Conservation (phyloP, 192 early-diverging fungal genomes). For the Coemansia sp. region DNA sequence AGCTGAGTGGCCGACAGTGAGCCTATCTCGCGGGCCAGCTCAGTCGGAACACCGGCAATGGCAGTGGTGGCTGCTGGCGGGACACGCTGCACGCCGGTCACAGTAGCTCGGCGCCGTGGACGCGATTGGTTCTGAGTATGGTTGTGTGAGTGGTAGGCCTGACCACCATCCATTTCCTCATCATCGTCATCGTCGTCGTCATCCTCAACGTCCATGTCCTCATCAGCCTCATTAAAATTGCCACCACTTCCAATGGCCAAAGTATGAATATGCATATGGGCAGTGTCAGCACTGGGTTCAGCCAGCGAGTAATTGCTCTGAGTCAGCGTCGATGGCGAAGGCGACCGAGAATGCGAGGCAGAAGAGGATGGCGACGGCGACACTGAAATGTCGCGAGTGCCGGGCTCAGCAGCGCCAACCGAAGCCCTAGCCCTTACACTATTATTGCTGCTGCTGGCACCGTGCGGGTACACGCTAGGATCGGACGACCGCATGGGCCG, state of each 20-base stretch:
- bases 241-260: background rate
- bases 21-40: conserved; percentile 26
- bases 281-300: background rate
- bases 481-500: conserved; percentile 44
- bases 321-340: background rate
- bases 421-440: background rate
- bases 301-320: background rate
- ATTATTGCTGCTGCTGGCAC: background rate
- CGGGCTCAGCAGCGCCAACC: conserved; percentile 27
- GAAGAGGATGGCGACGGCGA: conserved; percentile 43
- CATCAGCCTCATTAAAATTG: conserved; percentile 16
- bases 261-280: background rate
- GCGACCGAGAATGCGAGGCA: conserved; percentile 3
- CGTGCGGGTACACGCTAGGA: conserved; percentile 42
- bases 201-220: conserved; percentile 20
- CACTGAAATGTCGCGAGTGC: conserved; percentile 51
- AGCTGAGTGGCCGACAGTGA: conserved; percentile 45
- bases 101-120: conserved; percentile 46
- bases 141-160: background rate
- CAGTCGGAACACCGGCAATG: conserved; percentile 2
- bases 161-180: background rate
- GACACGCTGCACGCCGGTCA: conserved; percentile 28
- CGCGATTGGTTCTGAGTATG: conserved; percentile 4
- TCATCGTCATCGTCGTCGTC: conserved; percentile 17
- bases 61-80: background rate